These are phyloP conservation scores for Botrytis galanthina DNA, from an alignment of 2,329 filamentous ascomycete genomes.

Conservation along the genomic window DNA sequence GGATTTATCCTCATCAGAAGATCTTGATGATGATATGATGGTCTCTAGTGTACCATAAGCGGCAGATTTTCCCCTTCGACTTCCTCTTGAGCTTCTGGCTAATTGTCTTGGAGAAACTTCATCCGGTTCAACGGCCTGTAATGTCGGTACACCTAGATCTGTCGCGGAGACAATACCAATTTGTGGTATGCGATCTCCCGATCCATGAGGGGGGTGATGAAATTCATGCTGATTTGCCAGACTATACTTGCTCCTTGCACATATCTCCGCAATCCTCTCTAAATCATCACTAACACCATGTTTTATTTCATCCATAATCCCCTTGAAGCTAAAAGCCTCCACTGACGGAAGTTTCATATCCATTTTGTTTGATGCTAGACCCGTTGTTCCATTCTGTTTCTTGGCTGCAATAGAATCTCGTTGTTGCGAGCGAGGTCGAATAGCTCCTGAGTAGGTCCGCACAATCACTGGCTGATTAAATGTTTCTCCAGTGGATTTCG, in stretches of 20 bases:
- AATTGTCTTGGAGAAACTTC: slow-evolving; percentile 47
- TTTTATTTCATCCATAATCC: slow-evolving; percentile 57
- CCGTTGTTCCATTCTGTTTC: slow-evolving; percentile 31
- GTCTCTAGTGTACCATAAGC: slow-evolving; percentile 64
- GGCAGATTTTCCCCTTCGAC: slow-evolving; percentile 34
- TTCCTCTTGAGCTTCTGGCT: slow-evolving; percentile 30
- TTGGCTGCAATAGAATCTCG: slow-evolving; percentile 33
- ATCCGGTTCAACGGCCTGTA: slow-evolving; percentile 57
- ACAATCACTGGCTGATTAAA: slow-evolving; percentile 66
- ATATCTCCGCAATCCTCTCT: slow-evolving; percentile 66
- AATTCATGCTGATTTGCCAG: slow-evolving; percentile 67
- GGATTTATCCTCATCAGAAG: slow-evolving; percentile 59
- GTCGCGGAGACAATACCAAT: slow-evolving; percentile 26
- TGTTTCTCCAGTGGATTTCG: slow-evolving; percentile 56
- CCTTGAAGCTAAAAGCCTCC: slow-evolving; percentile 64
- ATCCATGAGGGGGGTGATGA: slow-evolving; percentile 61
- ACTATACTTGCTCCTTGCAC: slow-evolving; percentile 62
- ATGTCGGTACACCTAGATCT: slow-evolving; percentile 49
- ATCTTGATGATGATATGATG: slow-evolving; percentile 64
- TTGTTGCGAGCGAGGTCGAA: slow-evolving; percentile 39
- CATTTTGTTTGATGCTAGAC: slow-evolving; percentile 30
- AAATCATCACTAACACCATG: slow-evolving; percentile 54
- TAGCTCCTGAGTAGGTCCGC: slow-evolving; percentile 57
- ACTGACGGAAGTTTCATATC: slow-evolving; percentile 55
- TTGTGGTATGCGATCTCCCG: slow-evolving; percentile 49